Conservation (phyloP, 495 filamentous ascomycete species). For the Aspergillus sclerotioniger region DNA sequence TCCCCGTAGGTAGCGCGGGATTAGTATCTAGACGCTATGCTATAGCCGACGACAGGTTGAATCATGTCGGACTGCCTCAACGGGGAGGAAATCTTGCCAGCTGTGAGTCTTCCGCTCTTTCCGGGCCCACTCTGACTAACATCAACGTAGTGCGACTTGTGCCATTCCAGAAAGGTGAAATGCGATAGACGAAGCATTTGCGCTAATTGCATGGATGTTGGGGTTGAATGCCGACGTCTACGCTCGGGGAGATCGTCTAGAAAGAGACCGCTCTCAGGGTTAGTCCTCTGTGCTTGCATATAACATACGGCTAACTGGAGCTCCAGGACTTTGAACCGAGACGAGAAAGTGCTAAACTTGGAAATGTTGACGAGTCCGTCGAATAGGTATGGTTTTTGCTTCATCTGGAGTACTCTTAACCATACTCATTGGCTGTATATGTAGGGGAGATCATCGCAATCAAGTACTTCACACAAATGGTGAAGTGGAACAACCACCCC, state of each 20-base stretch:
- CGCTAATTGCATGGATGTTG: slow-evolving; percentile 27
- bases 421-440: no score
- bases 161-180: slow-evolving; percentile 29
- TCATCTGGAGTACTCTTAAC: no score
- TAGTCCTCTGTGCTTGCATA: not conserved
- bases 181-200: slow-evolving; percentile 25
- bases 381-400: no score
- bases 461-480: no score
- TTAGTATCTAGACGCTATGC: no score
- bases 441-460: no score
- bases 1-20: no score
- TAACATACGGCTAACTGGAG: no score
- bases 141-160: slow-evolving; percentile 23
- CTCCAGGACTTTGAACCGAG: no score
- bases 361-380: no score
- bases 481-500: not conserved
- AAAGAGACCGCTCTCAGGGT: slow-evolving; percentile 6
- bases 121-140: not conserved
- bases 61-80: not conserved
- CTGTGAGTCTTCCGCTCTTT: not conserved
- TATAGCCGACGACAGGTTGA: no score
- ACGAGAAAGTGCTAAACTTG: no score
- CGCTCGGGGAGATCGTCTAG: slow-evolving; percentile 15
- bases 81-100: not conserved
- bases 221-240: slow-evolving; percentile 22